Conservation (phyloP, 108 stramenopile genomes). For the Skeletonema tropicum region DNA sequence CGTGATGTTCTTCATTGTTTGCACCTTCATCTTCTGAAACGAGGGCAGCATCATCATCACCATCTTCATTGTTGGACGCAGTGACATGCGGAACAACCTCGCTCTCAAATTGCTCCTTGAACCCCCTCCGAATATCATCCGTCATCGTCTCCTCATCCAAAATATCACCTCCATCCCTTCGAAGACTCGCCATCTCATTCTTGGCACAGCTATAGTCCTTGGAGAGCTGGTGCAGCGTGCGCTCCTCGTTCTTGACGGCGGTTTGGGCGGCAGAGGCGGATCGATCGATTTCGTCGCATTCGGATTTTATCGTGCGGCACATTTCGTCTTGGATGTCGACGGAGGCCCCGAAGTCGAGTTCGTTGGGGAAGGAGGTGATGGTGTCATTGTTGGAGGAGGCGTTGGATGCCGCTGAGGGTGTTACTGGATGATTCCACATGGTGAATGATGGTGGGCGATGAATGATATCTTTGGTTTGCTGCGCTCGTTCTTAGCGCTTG, state of each 20-base stretch:
- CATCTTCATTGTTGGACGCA: constrained; percentile 5
- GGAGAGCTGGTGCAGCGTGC: constrained; percentile 50
- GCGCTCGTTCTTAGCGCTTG: too few species aligned
- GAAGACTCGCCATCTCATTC: constrained; percentile 39
- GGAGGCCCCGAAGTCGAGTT: constrained; percentile 48
- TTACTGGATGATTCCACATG: constrained; percentile 6
- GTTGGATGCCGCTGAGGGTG: constrained; percentile 2
- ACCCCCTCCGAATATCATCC: constrained; percentile 32
- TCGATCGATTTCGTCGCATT: constrained; percentile 47
- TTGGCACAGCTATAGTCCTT: constrained; percentile 46
- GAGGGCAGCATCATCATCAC: constrained; percentile 8
- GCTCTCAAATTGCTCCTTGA: constrained; percentile 22
- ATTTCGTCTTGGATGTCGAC: constrained; percentile 57
- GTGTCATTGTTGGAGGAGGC: not conserved
- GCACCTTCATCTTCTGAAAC: constrained; percentile 15
- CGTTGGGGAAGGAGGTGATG: not conserved
- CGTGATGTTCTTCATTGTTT: not conserved
- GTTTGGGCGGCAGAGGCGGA: constrained; percentile 3
- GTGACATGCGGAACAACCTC: constrained; percentile 30
- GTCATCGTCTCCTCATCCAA: constrained; percentile 35
- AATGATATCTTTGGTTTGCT: too few species aligned
- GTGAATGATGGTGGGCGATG: too few species aligned
- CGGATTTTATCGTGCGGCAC: constrained; percentile 45
- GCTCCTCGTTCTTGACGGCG: constrained; percentile 28
- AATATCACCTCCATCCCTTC: constrained; percentile 35